Base-by-base conservation (phyloP, 768 basidiomycete species). In the Tulasnella sp. region DNA sequence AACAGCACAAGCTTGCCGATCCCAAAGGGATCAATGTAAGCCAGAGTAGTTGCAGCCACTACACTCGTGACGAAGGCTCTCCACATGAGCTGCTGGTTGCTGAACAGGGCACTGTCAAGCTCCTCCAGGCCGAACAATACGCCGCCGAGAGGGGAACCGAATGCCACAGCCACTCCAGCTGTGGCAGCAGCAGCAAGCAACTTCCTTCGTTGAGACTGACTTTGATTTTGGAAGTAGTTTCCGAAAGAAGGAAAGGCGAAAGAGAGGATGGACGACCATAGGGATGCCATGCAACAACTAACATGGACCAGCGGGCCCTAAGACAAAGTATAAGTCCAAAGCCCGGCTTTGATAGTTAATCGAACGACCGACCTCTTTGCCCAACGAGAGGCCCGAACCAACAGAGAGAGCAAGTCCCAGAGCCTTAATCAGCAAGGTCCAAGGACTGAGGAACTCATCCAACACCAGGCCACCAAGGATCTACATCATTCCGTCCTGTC, bases 21-120 rank as follows among this genome's bases (percentile, higher is more conserved):
- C 44, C 92, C 92, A 84, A 96, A 96, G 0, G 95, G 95, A 83
- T 96, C 92, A 72, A 96, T 88, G 84, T 92, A 91, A 84, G 95
- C 93, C 76, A 97, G 85, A 0, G 93, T 89, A n/a, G 94, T 90
- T 0, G 94, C 94, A 0, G 95, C 95, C 75, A 96, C 89, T 74
- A 92, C 93, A 9, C 94, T 95, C 21, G 94, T 94, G 77, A 94
- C 94, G 83, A 97, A 97, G n/a, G 92, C 94, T 78, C 91, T 88
- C 92, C 92, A 93, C 88, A 93, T 90, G 39, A 93, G 58, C 36
- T 73, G 40, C 38, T 74, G 56, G 77, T 80, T 79, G 58, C 79
- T 44, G 71, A 80, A 82, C 18, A 79, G 58, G n/a, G 68, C 56
- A n/a, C 42, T 71, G 74, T 81, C 75, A 52, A 82, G 72, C 44